Conservation (phyloP, 2,329 filamentous ascomycete species). For the Corniculantispora saksenae region DNA sequence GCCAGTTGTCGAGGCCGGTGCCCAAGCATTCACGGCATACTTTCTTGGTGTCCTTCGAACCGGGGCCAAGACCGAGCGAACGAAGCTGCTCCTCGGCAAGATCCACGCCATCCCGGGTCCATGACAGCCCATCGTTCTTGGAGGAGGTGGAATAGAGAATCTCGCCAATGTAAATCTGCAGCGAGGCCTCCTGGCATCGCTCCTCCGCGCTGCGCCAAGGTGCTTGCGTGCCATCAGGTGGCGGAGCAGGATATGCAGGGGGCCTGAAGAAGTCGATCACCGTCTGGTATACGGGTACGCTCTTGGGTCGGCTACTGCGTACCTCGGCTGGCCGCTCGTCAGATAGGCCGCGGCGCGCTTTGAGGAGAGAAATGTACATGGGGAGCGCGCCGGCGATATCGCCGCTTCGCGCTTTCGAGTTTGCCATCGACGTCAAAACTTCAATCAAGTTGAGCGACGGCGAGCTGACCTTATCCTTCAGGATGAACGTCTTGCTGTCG, state of each 20-base stretch:
- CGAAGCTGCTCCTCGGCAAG: constrained; percentile 70
- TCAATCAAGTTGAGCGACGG: constrained; percentile 75
- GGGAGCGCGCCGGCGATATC: constrained; percentile 72
- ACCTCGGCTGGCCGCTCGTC: constrained; percentile 31
- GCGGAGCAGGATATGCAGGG: constrained; percentile 69
- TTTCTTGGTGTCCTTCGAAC: constrained; percentile 38
- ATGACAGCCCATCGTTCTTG: constrained; percentile 73
- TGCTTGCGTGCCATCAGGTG: constrained; percentile 67
- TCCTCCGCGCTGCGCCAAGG: constrained; percentile 65
- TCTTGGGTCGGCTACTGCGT: constrained; percentile 12
- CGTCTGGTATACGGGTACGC: constrained; percentile 24
- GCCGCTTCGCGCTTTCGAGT: constrained; percentile 71
- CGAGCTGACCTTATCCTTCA: constrained; percentile 58
- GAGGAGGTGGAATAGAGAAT: constrained; percentile 72
- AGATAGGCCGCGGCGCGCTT: constrained; percentile 67
- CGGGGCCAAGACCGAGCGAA: constrained; percentile 34
- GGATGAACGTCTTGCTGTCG: constrained; percentile 62
- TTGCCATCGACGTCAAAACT: constrained; percentile 74
- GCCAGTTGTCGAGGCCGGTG: constrained; percentile 80
- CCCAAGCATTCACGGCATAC: constrained; percentile 77
- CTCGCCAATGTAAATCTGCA: constrained; percentile 91
- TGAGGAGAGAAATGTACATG: constrained; percentile 81
- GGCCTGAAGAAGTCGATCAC: constrained; percentile 36
- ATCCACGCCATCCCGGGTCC: constrained; percentile 88
- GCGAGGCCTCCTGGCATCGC: constrained; percentile 79